Conservation (phyloP, 139 green algal genomes). For the Asterochloris erici region DNA sequence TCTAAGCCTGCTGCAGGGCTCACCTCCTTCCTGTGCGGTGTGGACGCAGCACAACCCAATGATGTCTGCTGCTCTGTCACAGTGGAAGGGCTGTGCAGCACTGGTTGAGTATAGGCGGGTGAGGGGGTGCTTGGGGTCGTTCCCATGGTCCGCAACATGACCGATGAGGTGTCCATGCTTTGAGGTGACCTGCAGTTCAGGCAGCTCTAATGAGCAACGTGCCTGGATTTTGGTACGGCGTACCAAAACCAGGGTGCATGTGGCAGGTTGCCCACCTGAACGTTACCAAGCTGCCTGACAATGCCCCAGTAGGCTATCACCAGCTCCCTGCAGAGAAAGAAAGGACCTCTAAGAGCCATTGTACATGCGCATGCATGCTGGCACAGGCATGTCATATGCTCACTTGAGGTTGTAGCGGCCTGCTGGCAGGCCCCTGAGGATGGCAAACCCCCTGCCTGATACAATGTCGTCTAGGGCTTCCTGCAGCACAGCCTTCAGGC, state of each 20-base stretch:
- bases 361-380: background rate
- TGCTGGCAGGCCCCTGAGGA: background rate
- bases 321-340: constrained; percentile 9
- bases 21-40: constrained; percentile 35
- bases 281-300: constrained; percentile 44
- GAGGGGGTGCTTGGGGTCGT: constrained; percentile 47
- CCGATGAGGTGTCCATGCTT: constrained; percentile 48
- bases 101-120: constrained; percentile 65
- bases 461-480: background rate
- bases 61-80: constrained; percentile 34
- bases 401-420: background rate
- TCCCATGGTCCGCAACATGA: constrained; percentile 58
- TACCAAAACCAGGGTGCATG: no score
- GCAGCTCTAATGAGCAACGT: no score
- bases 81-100: constrained; percentile 53
- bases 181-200: constrained; percentile 33
- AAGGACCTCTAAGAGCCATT: background rate
- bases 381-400: background rate
- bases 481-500: background rate
- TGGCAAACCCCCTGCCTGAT: background rate
- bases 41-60: constrained; percentile 24
- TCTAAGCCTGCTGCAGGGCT: background rate
- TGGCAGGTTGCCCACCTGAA: background rate
- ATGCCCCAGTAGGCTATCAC: constrained; percentile 48
- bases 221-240: no score